Evolutionary conservation across 768 basidiomycete genomes (phyloP).

Genomic region (Kwoniella newhampshirensis): DNA sequence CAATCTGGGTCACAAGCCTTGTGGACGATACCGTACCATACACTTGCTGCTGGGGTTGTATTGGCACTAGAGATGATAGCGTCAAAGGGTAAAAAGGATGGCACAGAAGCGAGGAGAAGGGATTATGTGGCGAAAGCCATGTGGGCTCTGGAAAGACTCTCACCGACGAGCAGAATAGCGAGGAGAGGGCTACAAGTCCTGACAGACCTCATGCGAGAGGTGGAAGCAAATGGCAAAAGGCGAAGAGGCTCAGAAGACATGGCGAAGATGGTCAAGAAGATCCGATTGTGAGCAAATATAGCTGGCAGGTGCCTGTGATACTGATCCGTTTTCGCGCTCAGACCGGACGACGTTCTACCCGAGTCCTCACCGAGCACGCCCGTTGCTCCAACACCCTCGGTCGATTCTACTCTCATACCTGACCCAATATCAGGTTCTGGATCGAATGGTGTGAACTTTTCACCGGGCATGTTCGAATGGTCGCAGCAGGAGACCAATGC

Average conservation of each 20-base stretch:
- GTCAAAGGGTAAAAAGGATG: constrained; percentile 2
- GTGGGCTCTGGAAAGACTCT: constrained; percentile 14
- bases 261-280: constrained; percentile 22
- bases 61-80: constrained; percentile 26
- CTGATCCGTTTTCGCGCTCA: background rate
- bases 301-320: background rate
- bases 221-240: constrained; percentile 10
- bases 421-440: too few relatives aligned
- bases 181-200: constrained; percentile 24
- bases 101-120: constrained; percentile 1
- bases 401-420: too few relatives aligned
- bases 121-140: constrained; percentile 13
- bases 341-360: constrained; percentile 8
- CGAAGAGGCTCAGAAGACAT: constrained; percentile 7
- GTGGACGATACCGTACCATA: constrained; percentile 35
- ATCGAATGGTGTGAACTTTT: background rate
- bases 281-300: constrained; percentile 22
- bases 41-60: constrained; percentile 23
- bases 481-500: constrained; percentile 12
- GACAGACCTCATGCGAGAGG: constrained; percentile 17
- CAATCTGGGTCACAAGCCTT: constrained; percentile 17
- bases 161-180: constrained; percentile 26
- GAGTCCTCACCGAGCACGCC: constrained; percentile 4
- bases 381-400: background rate
- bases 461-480: constrained; percentile 1